Evolutionary conservation across 176 grass and related monocot species (phyloP), one percentile per base, ranked within the genome.

Genomic region (Elaeis guineensis): DNA sequence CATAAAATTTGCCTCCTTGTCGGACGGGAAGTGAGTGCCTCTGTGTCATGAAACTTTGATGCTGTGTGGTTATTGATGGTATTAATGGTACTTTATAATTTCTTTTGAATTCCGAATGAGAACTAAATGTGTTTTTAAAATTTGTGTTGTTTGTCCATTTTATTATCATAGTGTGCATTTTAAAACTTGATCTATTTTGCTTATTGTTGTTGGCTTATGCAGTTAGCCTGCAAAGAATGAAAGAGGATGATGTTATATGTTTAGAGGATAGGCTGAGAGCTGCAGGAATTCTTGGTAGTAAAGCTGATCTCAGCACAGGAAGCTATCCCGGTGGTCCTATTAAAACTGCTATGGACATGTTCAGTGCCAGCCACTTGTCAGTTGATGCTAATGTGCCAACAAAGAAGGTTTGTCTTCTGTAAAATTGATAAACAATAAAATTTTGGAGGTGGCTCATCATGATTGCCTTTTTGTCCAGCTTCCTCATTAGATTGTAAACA

Each of bases 241-340:
- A 98, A 74, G 73, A 83, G 51, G 84, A 55, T 44, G 19, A 82
- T 48, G 49, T 51, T 64, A 66, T 86, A 80, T 89, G 79, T 73
- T 80, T 98, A 5, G 87, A 98, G 71, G 93, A 92, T 62, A 92
- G 78, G 71, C 75, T 92, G 73, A 73, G 52, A 57, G 64, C 75
- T 58, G 59, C 57, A 39, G 93, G 87, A 5, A 29, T 89, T 69
- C 51, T 92, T 70, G 49, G 59, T 18, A 39, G 25, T 19, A 68
- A 65, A 63, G 35, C 53, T 72, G 55, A 80, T 85, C 59, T 75
- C 4, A 78, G 44, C 50, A 55, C 49, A 5, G 52, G 72, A 20
- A 51, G 19, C 21, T 29, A 72, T 77, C 39, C 72, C 79, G 67
- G 55, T 65, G 62, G 68, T 61, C 55, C 60, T 14, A 77, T 58